A percentile compares a stretch with the other conserved stretches of the same genome.
phyloP scores from a whole-genome alignment of 345 rosid species.

The Syzygium aqueum region DNA sequence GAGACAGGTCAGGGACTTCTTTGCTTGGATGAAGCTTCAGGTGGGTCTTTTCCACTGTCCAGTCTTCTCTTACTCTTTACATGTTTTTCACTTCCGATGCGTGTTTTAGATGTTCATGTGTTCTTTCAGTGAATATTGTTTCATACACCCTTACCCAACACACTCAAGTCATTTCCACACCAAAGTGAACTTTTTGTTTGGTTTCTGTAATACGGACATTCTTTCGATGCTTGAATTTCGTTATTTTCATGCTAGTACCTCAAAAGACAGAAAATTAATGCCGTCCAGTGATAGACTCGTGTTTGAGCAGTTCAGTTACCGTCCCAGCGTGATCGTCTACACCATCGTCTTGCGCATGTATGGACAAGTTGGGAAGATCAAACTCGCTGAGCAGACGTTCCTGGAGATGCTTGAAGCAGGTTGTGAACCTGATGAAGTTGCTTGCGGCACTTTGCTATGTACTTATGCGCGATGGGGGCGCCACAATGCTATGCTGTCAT shows the following conservation, averaged over 20 bases:
- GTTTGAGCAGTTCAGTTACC: conserved; percentile 69
- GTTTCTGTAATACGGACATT: not conserved
- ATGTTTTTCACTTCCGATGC: not conserved
- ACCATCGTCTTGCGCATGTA: conserved; percentile 53
- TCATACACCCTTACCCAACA: not conserved
- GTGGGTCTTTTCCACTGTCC: conserved; percentile 10
- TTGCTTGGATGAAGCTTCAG: conserved; percentile 95
- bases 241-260: not conserved
- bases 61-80: not conserved
- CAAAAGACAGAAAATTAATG: conserved; percentile 8
- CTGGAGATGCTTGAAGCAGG: conserved; percentile 90
- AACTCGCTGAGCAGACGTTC: conserved; percentile 77
- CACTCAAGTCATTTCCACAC: not conserved
- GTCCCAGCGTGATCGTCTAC: conserved; percentile 65
- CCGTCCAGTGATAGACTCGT: conserved; percentile 30
- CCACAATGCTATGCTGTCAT: conserved; percentile 69
- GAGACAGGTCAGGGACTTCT: conserved; percentile 76
- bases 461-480: conserved; percentile 94
- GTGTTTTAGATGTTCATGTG: not conserved
- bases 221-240: not conserved
- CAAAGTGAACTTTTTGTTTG: not conserved
- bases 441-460: conserved; percentile 92
- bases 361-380: conserved; percentile 85
- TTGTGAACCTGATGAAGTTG: conserved; percentile 87
- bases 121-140: not conserved